Evolutionary conservation across 768 basidiomycete species (phyloP).

Genomic region (Kwoniella dendrophila): DNA sequence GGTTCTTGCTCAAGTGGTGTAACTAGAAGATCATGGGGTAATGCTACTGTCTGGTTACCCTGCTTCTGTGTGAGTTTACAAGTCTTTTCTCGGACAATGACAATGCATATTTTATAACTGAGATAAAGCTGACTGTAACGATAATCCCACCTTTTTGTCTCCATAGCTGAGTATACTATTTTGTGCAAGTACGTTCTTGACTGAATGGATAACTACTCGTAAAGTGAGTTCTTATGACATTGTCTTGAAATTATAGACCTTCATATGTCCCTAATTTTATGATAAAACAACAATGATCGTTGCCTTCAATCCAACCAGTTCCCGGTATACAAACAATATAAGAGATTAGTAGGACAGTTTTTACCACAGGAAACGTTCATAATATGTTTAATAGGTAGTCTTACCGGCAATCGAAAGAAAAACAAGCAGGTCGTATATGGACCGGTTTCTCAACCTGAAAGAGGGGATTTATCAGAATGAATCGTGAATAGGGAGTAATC

Average conservation of each 20-base stretch:
- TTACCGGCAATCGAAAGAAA: constrained; percentile 56
- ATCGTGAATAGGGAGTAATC: not conserved
- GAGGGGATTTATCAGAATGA: no score
- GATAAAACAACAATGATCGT: not conserved
- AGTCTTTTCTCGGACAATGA: not conserved
- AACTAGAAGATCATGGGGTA: constrained; percentile 43
- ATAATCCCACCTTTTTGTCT: not conserved
- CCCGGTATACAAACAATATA: constrained; percentile 68
- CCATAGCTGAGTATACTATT: constrained; percentile 67
- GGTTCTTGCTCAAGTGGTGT: constrained; percentile 40
- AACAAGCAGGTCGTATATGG: constrained; percentile 60
- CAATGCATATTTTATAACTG: not conserved
- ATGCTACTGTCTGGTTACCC: constrained; percentile 40
- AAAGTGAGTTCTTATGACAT: constrained; percentile 59
- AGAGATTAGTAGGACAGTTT: constrained; percentile 80
- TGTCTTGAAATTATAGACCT: not conserved
- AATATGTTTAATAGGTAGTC: constrained; percentile 56
- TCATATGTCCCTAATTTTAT: no score
- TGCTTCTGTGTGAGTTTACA: constrained; percentile 46
- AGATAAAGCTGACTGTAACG: not conserved
- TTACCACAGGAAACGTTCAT: constrained; percentile 56
- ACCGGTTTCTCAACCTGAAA: no score
- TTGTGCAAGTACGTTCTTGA: constrained; percentile 73
- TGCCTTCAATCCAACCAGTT: constrained; percentile 29
- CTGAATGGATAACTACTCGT: constrained; percentile 72